Conservation (phyloP, 2,329 filamentous ascomycete genomes). For the Botryotinia convoluta region DNA sequence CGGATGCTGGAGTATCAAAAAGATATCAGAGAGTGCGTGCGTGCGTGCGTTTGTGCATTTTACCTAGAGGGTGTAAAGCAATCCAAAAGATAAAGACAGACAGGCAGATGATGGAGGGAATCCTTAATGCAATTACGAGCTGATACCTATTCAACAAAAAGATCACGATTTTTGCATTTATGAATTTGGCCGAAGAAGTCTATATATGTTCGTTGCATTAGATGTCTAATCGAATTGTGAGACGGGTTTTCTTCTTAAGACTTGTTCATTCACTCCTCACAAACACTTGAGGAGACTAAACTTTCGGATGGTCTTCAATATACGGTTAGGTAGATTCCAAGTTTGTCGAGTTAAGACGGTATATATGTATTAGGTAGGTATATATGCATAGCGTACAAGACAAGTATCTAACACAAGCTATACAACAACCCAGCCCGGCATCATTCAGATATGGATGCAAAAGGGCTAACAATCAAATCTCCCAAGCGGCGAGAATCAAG, state of each 20-base stretch:
- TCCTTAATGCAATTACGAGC: neutral
- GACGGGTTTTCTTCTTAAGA: neutral
- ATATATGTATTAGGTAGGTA: neutral
- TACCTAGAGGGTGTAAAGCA: neutral
- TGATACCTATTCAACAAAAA: slow-evolving; percentile 4
- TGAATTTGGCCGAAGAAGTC: neutral
- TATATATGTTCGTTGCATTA: neutral
- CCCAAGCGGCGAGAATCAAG: neutral
- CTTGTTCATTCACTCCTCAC: neutral
- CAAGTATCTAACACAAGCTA: neutral
- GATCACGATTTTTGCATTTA: neutral
- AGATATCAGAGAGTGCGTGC: neutral
- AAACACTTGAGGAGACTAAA: neutral
- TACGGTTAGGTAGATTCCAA: neutral
- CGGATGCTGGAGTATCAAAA: neutral
- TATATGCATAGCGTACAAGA: neutral
- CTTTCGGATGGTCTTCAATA: neutral
- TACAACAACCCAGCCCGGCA: neutral
- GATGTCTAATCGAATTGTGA: neutral
- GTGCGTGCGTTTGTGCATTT: neutral
- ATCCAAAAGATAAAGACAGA: neutral
- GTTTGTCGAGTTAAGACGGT: neutral
- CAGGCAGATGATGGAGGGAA: too few species aligned
- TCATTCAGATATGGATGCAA: neutral
- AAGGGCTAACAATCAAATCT: neutral